Evolutionary conservation across 2,329 filamentous ascomycete species (phyloP).

Genomic region (Colletotrichum agaves): DNA sequence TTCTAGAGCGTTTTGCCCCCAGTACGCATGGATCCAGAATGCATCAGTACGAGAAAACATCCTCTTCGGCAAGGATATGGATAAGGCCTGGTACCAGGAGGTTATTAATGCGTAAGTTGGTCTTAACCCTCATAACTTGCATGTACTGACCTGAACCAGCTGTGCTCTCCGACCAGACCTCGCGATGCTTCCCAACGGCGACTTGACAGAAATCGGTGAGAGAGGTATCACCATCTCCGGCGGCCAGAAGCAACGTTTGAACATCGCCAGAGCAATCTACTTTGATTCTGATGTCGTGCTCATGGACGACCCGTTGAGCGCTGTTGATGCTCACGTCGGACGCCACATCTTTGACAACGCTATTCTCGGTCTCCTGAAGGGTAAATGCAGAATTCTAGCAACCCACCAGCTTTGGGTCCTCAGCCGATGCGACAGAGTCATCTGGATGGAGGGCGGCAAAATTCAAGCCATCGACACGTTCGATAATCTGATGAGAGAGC

Average conservation of each 20-base stretch:
- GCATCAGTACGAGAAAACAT: constrained; percentile 89
- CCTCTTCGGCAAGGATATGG: constrained; percentile 82
- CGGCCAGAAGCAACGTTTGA: constrained; percentile 93
- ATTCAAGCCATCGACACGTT: constrained; percentile 91
- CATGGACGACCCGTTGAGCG: constrained; percentile 76
- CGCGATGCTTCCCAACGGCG: constrained; percentile 91
- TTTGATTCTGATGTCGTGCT: constrained; percentile 75
- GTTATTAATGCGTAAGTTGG: constrained; percentile 78
- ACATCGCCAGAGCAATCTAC: constrained; percentile 86
- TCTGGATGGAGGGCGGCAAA: constrained; percentile 89
- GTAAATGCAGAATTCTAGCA: constrained; percentile 91
- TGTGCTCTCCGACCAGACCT: constrained; percentile 88
- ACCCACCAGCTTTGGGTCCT: constrained; percentile 97
- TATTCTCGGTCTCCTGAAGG: constrained; percentile 86
- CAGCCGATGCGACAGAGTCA: constrained; percentile 87
- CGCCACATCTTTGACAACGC: constrained; percentile 91
- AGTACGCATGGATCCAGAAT: constrained; percentile 99
- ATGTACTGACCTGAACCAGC: constrained; percentile 45
- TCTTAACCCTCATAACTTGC: neutral
- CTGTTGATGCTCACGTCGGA: constrained; percentile 76
- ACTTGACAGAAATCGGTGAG: constrained; percentile 93
- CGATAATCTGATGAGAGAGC: constrained; percentile 83
- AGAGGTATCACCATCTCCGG: constrained; percentile 95
- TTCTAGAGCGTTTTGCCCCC: constrained; percentile 88
- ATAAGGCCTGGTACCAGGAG: constrained; percentile 81